These are phyloP conservation scores for Actinomortierella ambigua DNA, from an alignment of 371 early-diverging fungal species.

Conservation along the genomic window DNA sequence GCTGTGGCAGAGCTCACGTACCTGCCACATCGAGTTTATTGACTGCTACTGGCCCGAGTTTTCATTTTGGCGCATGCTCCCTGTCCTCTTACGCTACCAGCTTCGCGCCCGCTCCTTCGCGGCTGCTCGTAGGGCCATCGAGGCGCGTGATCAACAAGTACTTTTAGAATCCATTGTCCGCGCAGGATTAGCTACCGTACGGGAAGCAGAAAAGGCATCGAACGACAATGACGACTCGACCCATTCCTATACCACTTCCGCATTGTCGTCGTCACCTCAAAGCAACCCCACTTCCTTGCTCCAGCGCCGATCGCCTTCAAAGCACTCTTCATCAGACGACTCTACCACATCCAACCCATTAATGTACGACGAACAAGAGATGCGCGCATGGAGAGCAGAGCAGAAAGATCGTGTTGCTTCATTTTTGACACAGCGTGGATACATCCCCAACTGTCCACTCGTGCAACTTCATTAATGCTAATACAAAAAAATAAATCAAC, in stretches of 20 bases:
- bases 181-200: not conserved
- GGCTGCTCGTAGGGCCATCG: constrained; percentile 9
- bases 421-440: constrained; percentile 28
- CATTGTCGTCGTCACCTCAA: not conserved
- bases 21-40: constrained; percentile 85
- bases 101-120: constrained; percentile 26
- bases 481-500: not conserved
- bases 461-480: constrained; percentile 23
- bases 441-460: constrained; percentile 34
- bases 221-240: not conserved
- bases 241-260: not conserved
- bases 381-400: not conserved
- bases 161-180: too few species aligned
- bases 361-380: not conserved
- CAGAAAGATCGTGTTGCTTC: constrained; percentile 21
- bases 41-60: constrained; percentile 96
- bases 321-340: not conserved
- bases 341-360: too few species aligned
- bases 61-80: constrained; percentile 83
- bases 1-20: constrained; percentile 88
- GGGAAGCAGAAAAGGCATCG: not conserved
- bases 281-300: constrained; percentile 23
- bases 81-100: constrained; percentile 86
- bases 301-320: not conserved
- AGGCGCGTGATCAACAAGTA: too few species aligned